These are phyloP conservation scores for Fusarium zealandicum DNA, from an alignment of 2,329 filamentous ascomycete species.

Conservation along the genomic window DNA sequence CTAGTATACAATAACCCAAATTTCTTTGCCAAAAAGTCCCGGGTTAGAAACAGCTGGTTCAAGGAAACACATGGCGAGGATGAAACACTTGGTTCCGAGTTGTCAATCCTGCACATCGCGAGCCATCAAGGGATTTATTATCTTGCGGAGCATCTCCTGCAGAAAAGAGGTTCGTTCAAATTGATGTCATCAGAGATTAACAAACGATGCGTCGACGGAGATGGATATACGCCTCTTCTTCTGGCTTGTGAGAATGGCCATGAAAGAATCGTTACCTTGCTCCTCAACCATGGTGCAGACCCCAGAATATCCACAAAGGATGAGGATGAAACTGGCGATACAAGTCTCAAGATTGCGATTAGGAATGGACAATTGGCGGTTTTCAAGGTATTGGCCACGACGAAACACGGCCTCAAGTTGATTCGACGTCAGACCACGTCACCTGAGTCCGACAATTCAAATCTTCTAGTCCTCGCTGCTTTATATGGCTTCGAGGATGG, in stretches of 20 bases:
- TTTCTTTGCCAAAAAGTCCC: background rate
- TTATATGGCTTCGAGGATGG: background rate
- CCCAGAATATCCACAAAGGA: background rate
- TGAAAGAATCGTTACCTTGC: background rate
- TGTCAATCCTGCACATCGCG: background rate
- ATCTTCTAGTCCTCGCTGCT: background rate
- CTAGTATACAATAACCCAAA: background rate
- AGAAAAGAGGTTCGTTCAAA: background rate
- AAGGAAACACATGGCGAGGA: too few relatives aligned
- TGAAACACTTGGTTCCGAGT: too few relatives aligned
- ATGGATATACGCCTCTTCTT: background rate
- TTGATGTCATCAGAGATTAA: background rate
- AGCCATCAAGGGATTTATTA: background rate
- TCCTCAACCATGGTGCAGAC: background rate
- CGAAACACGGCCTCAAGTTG: background rate
- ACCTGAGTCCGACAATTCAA: too few relatives aligned
- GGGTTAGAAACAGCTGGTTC: background rate
- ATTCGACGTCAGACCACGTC: background rate
- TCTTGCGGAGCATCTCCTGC: background rate
- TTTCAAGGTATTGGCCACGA: background rate
- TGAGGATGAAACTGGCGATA: rapidly evolving
- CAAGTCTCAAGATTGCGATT: background rate
- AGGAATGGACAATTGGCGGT: background rate
- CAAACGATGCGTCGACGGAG: too few relatives aligned
- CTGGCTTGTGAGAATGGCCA: background rate